These are phyloP conservation scores for Cruciata laevipes DNA, from an alignment of 257 asterid genomes.

Conservation along the genomic window DNA sequence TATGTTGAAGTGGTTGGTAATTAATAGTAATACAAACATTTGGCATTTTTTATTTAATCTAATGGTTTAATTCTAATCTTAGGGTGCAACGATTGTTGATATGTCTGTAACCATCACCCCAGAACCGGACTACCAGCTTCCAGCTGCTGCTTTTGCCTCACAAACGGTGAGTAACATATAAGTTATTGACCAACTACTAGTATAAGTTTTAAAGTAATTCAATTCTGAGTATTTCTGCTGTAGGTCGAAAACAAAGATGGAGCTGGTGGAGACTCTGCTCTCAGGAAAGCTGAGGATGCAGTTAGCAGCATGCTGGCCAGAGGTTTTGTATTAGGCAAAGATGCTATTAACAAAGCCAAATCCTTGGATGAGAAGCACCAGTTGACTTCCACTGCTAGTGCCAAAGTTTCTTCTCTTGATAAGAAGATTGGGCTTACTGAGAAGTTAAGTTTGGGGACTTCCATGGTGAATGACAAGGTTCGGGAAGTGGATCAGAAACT, in stretches of 20 bases:
- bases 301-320: constrained; percentile 85
- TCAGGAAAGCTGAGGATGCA: constrained; percentile 90
- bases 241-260: constrained; percentile 31
- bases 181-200: constrained; percentile 4
- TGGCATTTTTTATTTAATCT: neutral
- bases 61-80: constrained; percentile 15
- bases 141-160: constrained; percentile 61
- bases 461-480: constrained; percentile 74
- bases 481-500: constrained; percentile 82
- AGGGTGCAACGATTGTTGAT: constrained; percentile 97
- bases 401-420: constrained; percentile 66
- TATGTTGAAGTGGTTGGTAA: neutral
- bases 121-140: constrained; percentile 74
- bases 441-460: constrained; percentile 65
- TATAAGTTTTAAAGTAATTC: constrained; percentile 5
- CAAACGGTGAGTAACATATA: constrained; percentile 29
- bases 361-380: constrained; percentile 78
- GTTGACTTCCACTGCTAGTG: constrained; percentile 73
- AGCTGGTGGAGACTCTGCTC: constrained; percentile 51
- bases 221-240: constrained; percentile 28
- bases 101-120: constrained; percentile 54
- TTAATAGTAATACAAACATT: neutral
- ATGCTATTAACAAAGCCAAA: constrained; percentile 70
- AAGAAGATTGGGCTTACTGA: constrained; percentile 70
- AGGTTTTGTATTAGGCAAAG: constrained; percentile 83